phyloP scores from a whole-genome alignment of 495 filamentous ascomycete genomes.

The Bacidia gigantensis region DNA sequence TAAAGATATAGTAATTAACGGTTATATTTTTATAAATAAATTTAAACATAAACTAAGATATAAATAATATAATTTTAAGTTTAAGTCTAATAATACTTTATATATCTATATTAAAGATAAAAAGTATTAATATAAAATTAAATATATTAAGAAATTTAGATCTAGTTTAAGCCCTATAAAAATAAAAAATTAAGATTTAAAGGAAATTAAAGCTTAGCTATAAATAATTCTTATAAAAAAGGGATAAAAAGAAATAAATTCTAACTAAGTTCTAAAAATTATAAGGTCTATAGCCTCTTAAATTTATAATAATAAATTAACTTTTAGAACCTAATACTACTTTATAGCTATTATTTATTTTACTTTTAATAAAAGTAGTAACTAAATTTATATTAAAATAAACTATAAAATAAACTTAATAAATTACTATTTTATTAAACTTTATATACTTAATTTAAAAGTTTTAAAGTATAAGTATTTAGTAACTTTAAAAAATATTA shows the following conservation, averaged over 20 bases:
- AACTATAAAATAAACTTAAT: background rate
- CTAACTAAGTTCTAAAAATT: background rate
- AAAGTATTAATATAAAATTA: background rate
- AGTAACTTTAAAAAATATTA: background rate
- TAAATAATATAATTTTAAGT: background rate
- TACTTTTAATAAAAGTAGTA: background rate
- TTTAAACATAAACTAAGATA: background rate
- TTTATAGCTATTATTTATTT: background rate
- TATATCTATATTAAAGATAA: background rate
- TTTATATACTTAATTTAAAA: background rate
- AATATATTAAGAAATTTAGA: background rate
- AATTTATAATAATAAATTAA: slow-evolving; percentile 1
- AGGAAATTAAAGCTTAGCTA: background rate
- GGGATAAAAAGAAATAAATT: too few relatives aligned
- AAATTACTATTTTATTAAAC: background rate
- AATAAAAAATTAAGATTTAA: slow-evolving; percentile 1
- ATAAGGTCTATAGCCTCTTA: background rate
- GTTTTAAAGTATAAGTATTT: background rate
- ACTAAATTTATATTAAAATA: background rate
- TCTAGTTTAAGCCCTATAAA: background rate
- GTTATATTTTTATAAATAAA: background rate
- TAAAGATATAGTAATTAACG: background rate
- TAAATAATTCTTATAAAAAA: background rate
- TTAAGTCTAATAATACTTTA: background rate
- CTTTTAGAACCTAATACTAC: background rate